Conservation (phyloP, 805 yeast species). For the Zygotorulaspora danielsina region DNA sequence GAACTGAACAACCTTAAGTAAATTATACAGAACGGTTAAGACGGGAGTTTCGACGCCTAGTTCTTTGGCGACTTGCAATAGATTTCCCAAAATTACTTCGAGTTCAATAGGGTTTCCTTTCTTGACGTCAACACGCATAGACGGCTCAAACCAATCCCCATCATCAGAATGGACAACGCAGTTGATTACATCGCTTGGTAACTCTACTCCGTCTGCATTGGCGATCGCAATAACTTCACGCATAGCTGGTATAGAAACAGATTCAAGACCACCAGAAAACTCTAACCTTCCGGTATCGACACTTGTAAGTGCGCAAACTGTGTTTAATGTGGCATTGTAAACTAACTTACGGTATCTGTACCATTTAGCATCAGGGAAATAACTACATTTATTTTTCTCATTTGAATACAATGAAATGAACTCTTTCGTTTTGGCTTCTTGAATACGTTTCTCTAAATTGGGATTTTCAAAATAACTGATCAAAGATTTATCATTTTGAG, state of each 20-base stretch:
- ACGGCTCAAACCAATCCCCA: conserved; percentile 58
- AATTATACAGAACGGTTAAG: conserved; percentile 52
- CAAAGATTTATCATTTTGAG: conserved; percentile 42
- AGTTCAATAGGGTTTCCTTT: conserved; percentile 67
- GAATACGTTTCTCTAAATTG: conserved; percentile 24
- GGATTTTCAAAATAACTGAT: conserved; percentile 48
- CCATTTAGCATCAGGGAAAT: conserved; percentile 44
- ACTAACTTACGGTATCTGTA: conserved; percentile 64
- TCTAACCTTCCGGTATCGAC: conserved; percentile 56
- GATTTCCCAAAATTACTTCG: conserved; percentile 68
- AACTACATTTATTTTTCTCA: conserved; percentile 40
- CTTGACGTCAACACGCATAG: conserved; percentile 66
- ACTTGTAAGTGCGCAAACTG: conserved; percentile 55
- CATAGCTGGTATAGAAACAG: conserved; percentile 57
- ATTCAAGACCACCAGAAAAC: conserved; percentile 41
- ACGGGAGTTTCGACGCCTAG: conserved; percentile 52
- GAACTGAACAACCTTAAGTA: conserved; percentile 60
- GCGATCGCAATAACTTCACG: conserved; percentile 62
- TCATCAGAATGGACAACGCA: conserved; percentile 55
- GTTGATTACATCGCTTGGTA: conserved; percentile 48
- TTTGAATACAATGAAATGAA: conserved; percentile 46
- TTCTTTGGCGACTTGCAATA: conserved; percentile 48
- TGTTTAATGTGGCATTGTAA: conserved; percentile 65
- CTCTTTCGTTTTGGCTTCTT: conserved; percentile 37
- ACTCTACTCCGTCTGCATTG: conserved; percentile 56